Evolutionary conservation across 2,329 filamentous ascomycete genomes (phyloP).

Genomic region (Botrytis byssoidea): DNA sequence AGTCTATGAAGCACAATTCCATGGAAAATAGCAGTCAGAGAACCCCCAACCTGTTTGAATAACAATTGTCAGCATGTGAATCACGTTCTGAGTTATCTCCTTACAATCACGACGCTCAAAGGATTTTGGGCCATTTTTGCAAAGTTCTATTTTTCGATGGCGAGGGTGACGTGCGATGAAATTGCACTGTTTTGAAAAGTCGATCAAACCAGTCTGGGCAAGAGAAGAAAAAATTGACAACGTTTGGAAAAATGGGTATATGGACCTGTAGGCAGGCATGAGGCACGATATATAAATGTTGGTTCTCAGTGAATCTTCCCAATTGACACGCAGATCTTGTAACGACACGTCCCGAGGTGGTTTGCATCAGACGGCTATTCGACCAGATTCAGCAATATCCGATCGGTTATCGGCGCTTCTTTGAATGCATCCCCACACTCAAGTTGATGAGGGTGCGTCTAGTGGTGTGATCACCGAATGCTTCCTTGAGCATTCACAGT

Average conservation of each 20-base stretch:
- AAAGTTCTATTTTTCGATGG: neutral
- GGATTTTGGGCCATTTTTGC: neutral
- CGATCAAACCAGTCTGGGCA: too few species aligned
- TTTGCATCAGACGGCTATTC: neutral
- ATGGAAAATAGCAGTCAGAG: constrained; percentile 1
- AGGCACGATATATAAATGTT: neutral
- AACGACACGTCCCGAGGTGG: neutral
- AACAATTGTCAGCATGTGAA: neutral
- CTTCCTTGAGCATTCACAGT: neutral
- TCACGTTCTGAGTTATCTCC: neutral
- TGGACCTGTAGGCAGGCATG: neutral
- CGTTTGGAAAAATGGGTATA: neutral
- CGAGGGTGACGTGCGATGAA: neutral
- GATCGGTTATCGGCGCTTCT: neutral
- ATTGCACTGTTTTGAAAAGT: too few species aligned
- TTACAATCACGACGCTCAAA: neutral
- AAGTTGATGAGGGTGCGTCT: neutral
- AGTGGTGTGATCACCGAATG: neutral
- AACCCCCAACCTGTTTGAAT: neutral
- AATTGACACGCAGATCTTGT: neutral
- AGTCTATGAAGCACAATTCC: neutral
- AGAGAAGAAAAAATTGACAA: neutral
- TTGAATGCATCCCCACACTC: neutral
- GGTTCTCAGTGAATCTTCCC: neutral
- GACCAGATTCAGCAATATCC: neutral